These are phyloP conservation scores for Sparassis latifolia DNA, from an alignment of 1,284 basidiomycete genomes.

Conservation along the genomic window DNA sequence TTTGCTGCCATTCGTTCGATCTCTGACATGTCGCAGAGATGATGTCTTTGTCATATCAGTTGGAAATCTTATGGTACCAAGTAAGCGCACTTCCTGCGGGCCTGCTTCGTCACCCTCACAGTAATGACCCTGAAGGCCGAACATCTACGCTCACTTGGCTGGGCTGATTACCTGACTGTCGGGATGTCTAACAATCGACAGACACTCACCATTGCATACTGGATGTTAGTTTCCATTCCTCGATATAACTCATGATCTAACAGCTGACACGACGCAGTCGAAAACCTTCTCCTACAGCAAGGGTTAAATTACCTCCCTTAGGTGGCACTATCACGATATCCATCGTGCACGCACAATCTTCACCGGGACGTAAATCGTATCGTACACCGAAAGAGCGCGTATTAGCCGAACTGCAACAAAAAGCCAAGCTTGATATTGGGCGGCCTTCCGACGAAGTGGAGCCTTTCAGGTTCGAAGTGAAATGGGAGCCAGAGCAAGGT, in stretches of 20 bases:
- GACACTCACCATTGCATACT: slow-evolving; percentile 62
- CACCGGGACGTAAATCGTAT: slow-evolving; percentile 17
- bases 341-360: slow-evolving; percentile 34
- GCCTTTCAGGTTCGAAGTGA: slow-evolving; percentile 45
- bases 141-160: slow-evolving; percentile 70
- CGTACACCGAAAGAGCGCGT: slow-evolving; percentile 41
- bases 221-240: slow-evolving; percentile 51
- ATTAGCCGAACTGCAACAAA: slow-evolving; percentile 55
- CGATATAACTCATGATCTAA: slow-evolving; percentile 1
- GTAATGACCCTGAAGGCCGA: slow-evolving; percentile 40
- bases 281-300: slow-evolving; percentile 29
- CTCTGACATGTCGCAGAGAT: slow-evolving; percentile 45
- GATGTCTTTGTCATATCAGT: slow-evolving; percentile 80
- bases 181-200: slow-evolving; percentile 60
- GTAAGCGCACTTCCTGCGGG: slow-evolving; percentile 27
- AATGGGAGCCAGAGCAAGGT: slow-evolving; percentile 60
- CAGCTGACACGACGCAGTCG: slow-evolving; percentile 31
- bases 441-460: slow-evolving; percentile 69
- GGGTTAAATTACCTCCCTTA: slow-evolving; percentile 42
- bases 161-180: slow-evolving; percentile 64
- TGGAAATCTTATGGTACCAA: slow-evolving; percentile 78
- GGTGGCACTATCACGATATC: slow-evolving; percentile 52
- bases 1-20: slow-evolving; percentile 1
- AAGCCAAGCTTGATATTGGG: slow-evolving; percentile 42
- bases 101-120: neutral